Conservation (phyloP, 73 alveolate genomes). For the Paramecium octaurelia region DNA sequence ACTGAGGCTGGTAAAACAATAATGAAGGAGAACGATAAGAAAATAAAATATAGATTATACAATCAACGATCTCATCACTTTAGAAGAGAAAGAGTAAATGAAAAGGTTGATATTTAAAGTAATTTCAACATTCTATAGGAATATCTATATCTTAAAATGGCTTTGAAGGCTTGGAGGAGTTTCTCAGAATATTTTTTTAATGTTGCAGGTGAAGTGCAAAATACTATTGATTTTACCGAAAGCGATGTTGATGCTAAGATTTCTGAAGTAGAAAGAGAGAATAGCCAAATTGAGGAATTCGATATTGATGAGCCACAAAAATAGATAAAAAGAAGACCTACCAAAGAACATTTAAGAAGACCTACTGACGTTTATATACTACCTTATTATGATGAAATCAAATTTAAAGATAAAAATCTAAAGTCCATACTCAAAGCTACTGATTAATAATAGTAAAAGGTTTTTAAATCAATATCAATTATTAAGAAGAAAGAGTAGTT, state of each 20-base stretch:
- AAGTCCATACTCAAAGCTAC: not conserved
- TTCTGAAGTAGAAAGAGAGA: not conserved
- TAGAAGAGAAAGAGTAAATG: not conserved
- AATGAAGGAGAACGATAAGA: constrained; percentile 3
- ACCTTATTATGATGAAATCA: not conserved
- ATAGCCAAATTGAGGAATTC: not conserved
- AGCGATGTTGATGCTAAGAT: not conserved
- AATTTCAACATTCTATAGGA: constrained; percentile 2
- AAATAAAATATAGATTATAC: constrained; percentile 12
- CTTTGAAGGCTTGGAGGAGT: constrained; percentile 1
- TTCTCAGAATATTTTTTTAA: not conserved
- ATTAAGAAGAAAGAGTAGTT: not conserved
- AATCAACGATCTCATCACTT: not conserved
- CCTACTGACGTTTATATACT: not conserved
- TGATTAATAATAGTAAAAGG: not conserved
- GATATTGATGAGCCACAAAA: not conserved
- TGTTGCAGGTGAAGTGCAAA: not conserved
- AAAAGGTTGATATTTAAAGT: not conserved
- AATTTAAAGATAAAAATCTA: not conserved
- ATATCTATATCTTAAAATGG: constrained; percentile 1
- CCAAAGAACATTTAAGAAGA: constrained; percentile 3
- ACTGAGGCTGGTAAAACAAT: not conserved
- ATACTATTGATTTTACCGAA: not conserved
- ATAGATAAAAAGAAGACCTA: not conserved
- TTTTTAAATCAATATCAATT: not conserved